These are phyloP conservation scores for Pisolithus marmoratus DNA, from an alignment of 768 basidiomycete genomes.

Conservation along the genomic window DNA sequence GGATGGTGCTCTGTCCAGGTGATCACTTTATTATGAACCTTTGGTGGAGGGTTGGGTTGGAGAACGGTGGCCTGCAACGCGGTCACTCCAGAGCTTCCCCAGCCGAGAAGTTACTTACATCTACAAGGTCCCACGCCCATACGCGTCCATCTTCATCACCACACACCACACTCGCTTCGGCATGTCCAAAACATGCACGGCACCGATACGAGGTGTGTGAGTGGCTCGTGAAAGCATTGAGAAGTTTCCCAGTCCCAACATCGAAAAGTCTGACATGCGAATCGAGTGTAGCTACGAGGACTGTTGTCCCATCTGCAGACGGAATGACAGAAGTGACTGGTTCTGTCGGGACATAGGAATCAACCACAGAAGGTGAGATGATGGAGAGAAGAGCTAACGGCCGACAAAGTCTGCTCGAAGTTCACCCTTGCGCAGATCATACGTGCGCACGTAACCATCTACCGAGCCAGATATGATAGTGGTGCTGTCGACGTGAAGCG, in stretches of 20 bases:
- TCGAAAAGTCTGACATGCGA: slow-evolving; percentile 86
- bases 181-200: slow-evolving; percentile 77
- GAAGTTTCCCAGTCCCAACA: slow-evolving; percentile 67
- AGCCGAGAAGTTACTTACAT: slow-evolving; percentile 44
- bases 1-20: slow-evolving; percentile 94
- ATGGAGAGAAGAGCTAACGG: slow-evolving; percentile 44
- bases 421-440: slow-evolving; percentile 93
- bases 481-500: slow-evolving; percentile 60
- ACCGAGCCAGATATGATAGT: slow-evolving; percentile 79
- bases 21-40: slow-evolving; percentile 77
- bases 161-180: slow-evolving; percentile 73
- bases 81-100: not conserved
- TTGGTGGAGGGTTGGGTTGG: slow-evolving; percentile 67
- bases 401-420: slow-evolving; percentile 87
- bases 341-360: slow-evolving; percentile 37
- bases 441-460: slow-evolving; percentile 88
- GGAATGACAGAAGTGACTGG: slow-evolving; percentile 83
- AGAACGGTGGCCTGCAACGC: slow-evolving; percentile 58
- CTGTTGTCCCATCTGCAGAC: slow-evolving; percentile 72
- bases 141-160: slow-evolving; percentile 89
- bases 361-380: not conserved
- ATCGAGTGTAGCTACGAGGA: slow-evolving; percentile 81
- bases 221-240: slow-evolving; percentile 84
- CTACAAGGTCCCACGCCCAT: slow-evolving; percentile 92
- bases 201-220: slow-evolving; percentile 69